Conservation (phyloP, 176 grass and related monocot species). For the Carex littledalei region DNA sequence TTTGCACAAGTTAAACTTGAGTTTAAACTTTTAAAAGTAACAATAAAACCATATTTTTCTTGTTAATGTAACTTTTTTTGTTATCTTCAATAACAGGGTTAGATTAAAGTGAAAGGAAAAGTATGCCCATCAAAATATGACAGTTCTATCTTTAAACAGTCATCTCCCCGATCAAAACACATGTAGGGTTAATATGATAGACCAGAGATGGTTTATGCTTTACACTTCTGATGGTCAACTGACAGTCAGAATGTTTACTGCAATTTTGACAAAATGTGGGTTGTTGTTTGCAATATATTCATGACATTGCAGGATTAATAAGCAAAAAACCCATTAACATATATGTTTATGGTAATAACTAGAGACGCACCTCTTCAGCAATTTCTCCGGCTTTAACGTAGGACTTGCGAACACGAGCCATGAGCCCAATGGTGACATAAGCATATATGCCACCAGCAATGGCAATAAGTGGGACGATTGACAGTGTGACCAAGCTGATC, state of each 20-base stretch:
- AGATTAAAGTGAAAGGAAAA: not conserved
- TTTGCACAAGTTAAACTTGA: too few species aligned
- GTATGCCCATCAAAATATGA: not conserved
- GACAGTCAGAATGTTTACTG: not conserved
- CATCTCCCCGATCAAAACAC: not conserved
- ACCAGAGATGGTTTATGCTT: not conserved
- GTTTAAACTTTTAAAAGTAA: not conserved
- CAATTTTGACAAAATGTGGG: not conserved
- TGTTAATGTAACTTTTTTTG: not conserved
- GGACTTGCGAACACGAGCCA: slow-evolving; percentile 82
- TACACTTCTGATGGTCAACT: not conserved
- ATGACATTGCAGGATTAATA: not conserved
- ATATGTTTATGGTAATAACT: not conserved
- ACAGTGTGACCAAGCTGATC: slow-evolving; percentile 91
- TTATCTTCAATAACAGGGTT: not conserved
- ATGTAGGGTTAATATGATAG: not conserved
- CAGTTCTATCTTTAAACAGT: not conserved
- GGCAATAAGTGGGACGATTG: slow-evolving; percentile 90
- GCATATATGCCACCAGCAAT: slow-evolving; percentile 80
- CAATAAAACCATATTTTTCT: not conserved
- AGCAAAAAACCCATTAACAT: not conserved
- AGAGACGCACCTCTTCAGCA: slow-evolving; percentile 63
- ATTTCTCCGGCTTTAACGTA: slow-evolving; percentile 99
- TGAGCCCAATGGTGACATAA: slow-evolving; percentile 82
- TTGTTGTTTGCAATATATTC: too few species aligned